Base-by-base conservation (phyloP, 768 basidiomycete genomes). In the Hemileccinum impolitum region DNA sequence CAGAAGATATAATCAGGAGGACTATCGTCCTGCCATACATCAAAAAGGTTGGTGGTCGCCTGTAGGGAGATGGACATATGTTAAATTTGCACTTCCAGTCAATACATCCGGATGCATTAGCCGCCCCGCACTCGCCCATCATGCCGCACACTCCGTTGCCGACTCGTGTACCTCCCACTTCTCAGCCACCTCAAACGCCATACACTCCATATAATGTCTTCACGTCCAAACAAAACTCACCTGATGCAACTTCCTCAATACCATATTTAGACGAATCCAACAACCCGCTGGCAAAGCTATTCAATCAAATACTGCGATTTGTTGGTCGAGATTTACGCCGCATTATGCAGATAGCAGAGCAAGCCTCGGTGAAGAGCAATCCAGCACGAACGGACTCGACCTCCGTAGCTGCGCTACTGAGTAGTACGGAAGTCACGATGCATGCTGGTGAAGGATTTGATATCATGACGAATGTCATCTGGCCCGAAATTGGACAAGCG, bases 381-480 rank as follows among this genome's bases (percentile, higher is more conserved):
- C 60, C 72, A 38, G 57, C 64, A 48, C 54, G 47, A 31, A 48
- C 39, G 26, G 58, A 60, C 43, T 23, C 34, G 21, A 40, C 36
- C 6, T 37, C 57, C 5, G 39, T 41, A 37, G 6, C 35, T 17
- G 48, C 18, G 11, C 50, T 38, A 26, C 25, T 34, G 17, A 48
- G 21, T 39, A 43, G 32, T 18, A 38, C 44, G 11, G 55, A 55
- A 35, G 35, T 47, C 2, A 31, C 43, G 44, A 36, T 42, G 10
- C 54, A 47, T 8, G 45, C 50, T 38, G 43, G 36, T 0, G 62
- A 73, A 19, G 79, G 82, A 0, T 97, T 94, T 63, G 80, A 91
- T 52, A 84, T 98, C 45, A 79, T 97, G 74, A 81, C 86, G 0
- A 87, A 90, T 58, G 88, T 95, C 9, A 73, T 98, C 5, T 95